These are phyloP conservation scores for Scedosporium dehoogii DNA, from an alignment of 2,329 filamentous ascomycete genomes.

Conservation along the genomic window DNA sequence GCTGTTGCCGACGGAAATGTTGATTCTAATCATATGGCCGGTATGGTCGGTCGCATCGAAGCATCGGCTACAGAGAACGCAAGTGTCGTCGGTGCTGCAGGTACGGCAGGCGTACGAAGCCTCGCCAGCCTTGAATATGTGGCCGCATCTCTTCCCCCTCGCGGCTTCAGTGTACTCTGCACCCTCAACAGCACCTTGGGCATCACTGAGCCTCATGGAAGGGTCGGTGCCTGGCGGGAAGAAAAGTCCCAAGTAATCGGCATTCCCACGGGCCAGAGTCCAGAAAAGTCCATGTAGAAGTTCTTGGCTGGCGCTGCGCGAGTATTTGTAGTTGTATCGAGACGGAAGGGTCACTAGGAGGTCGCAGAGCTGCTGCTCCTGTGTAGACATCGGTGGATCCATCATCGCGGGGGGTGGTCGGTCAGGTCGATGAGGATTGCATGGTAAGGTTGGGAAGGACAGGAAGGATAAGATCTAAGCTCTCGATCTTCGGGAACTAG, in stretches of 20 bases:
- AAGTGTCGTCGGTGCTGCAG: constrained; percentile 89
- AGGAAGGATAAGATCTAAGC: no score
- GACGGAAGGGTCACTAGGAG: constrained; percentile 70
- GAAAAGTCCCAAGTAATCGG: constrained; percentile 66
- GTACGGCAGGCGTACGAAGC: constrained; percentile 91
- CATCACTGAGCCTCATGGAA: constrained; percentile 70
- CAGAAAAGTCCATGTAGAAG: constrained; percentile 76
- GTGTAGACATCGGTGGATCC: constrained; percentile 47
- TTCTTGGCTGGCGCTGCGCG: constrained; percentile 56
- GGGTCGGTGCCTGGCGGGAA: constrained; percentile 67
- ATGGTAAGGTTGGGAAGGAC: background rate
- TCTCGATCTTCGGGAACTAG: background rate
- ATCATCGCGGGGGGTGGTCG: constrained; percentile 22
- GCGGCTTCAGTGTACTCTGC: constrained; percentile 91
- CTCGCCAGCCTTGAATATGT: constrained; percentile 93
- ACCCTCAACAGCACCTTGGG: constrained; percentile 86
- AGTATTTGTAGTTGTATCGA: constrained; percentile 67
- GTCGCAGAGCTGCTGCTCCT: constrained; percentile 76
- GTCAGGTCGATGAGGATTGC: background rate
- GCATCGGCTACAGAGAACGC: constrained; percentile 85
- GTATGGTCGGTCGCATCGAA: constrained; percentile 94
- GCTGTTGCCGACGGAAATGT: constrained; percentile 79
- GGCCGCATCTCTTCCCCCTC: constrained; percentile 86
- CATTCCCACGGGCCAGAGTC: constrained; percentile 67
- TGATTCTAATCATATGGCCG: constrained; percentile 84